Evolutionary conservation across 1,284 basidiomycete species (phyloP).

Genomic region (Ceratobasidium theobromae): DNA sequence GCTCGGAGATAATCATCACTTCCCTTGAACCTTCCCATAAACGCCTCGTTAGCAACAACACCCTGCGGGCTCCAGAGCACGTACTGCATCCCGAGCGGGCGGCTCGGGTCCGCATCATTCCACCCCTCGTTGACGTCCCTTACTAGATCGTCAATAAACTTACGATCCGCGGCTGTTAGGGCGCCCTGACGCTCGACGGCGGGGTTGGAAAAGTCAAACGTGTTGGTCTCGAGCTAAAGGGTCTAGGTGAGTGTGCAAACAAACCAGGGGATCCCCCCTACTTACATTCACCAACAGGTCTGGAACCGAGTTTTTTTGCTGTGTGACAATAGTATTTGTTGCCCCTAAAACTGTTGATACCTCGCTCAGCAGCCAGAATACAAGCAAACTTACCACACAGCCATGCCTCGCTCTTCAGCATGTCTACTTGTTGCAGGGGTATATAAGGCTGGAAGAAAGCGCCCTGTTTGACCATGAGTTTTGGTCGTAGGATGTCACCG

Average conservation of each 20-base stretch:
- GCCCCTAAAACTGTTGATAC: constrained; percentile 54
- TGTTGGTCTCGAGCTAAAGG: constrained; percentile 74
- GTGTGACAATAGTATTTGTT: constrained; percentile 94
- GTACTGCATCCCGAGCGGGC: constrained; percentile 63
- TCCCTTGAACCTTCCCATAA: constrained; percentile 69
- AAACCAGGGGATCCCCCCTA: constrained; percentile 34
- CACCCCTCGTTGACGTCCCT: constrained; percentile 81
- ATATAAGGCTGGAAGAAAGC: constrained; percentile 98
- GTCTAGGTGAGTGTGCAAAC: background rate
- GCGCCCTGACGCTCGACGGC: constrained; percentile 74
- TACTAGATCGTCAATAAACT: constrained; percentile 85
- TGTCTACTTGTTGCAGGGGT: constrained; percentile 92
- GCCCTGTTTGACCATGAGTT: constrained; percentile 52
- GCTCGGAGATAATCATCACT: constrained; percentile 89
- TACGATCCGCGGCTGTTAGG: constrained; percentile 89
- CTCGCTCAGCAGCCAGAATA: background rate
- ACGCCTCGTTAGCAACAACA: constrained; percentile 22
- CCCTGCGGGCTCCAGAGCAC: constrained; percentile 42
- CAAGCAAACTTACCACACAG: constrained; percentile 55
- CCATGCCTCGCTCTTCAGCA: constrained; percentile 81
- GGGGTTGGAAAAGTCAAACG: constrained; percentile 82
- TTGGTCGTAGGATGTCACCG: background rate
- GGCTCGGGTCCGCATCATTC: constrained; percentile 62
- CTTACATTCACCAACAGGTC: constrained; percentile 89
- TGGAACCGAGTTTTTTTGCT: constrained; percentile 78